Evolutionary conservation across 208 protist genomes (phyloP), one percentile per base, ranked within the genome.

Genomic region (Leishmania lainsoni): DNA sequence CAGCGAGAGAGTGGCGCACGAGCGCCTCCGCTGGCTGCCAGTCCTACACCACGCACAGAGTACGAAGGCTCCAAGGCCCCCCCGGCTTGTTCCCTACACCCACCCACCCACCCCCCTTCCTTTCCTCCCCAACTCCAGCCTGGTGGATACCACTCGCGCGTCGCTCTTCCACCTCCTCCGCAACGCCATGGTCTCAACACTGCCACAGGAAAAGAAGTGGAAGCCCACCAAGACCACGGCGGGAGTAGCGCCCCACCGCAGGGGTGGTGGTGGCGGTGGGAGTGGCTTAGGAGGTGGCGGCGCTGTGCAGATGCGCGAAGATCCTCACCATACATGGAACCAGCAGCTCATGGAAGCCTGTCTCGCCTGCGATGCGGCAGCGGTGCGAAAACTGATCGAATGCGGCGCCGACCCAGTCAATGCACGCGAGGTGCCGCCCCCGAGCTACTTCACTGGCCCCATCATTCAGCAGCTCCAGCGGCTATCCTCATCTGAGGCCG

Each of bases 311-410:
- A 20, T 32, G n/a, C 76, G 76, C 59, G 94, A 97, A 65, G 94
- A 96, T 80, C 90, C 92, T 3, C 86, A 90, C 58, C 92, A 97
- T 88, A 95, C 94, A 77, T 97, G 92, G 92, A 95, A 94, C 66
- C 73, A 88, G 68, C 91, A 96, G 76, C 83, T 97, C 14, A 93
- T 95, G 87, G 85, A 87, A 17, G 90, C 94, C n/a, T 88, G 78
- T 22, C 80, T 95, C 48, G 82, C 80, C n/a, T 78, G 84, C 52
- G 87, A 94, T 61, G 54, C 90, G 20, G 39, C 48, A 20, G 83
- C 83, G 14, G 88, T 87, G 17, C 75, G 87, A n/a, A 54, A 66
- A 16, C 61, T 94, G 16, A 80, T 94, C 32, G 85, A 83, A 32
- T 92, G 91, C 54, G 93, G 93, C 39, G 91, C 93, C 0, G 88